Percentiles rank a stretch among this genome's conserved stretches.
Evolutionary conservation across 1,139 yeast genomes (phyloP).

Genomic region (Meyerozyma elateridarum): DNA sequence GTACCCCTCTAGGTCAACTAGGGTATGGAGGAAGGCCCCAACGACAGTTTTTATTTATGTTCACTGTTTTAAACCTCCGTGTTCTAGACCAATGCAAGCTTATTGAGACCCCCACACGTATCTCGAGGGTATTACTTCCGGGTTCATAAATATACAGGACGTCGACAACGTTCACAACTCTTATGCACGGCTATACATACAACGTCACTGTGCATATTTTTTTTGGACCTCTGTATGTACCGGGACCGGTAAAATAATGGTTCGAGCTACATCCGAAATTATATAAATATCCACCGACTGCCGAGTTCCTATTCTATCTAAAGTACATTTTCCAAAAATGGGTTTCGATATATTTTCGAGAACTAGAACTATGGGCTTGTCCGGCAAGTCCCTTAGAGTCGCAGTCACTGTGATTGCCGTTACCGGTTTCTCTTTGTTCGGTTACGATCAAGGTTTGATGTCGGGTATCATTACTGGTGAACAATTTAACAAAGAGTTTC

Average conservation of each 20-base stretch:
- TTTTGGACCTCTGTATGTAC: too few relatives aligned
- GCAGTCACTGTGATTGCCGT: slow-evolving; percentile 56
- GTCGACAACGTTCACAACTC: neutral
- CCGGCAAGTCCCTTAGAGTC: slow-evolving; percentile 39
- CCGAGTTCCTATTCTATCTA: too few relatives aligned
- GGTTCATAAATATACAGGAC: slow-evolving; percentile 4
- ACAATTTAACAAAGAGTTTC: slow-evolving; percentile 55
- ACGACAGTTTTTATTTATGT: too few relatives aligned
- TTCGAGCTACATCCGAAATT: too few relatives aligned
- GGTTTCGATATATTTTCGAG: slow-evolving; percentile 14
- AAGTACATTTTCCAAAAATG: neutral
- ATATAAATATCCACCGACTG: too few relatives aligned
- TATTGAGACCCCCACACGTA: slow-evolving; percentile 4
- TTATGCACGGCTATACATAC: neutral
- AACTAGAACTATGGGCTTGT: slow-evolving; percentile 44
- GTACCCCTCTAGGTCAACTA: too few relatives aligned
- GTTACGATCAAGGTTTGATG: slow-evolving; percentile 81
- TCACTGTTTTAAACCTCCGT: too few relatives aligned
- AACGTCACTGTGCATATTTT: slow-evolving; percentile 3
- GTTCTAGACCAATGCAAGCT: too few relatives aligned
- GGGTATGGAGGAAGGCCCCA: too few relatives aligned
- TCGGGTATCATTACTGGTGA: slow-evolving; percentile 63
- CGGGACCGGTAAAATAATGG: too few relatives aligned
- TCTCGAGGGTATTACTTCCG: neutral
- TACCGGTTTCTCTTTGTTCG: slow-evolving; percentile 64